Evolutionary conservation across 495 filamentous ascomycete genomes (phyloP).

Genomic region (Bombardia bombarda): DNA sequence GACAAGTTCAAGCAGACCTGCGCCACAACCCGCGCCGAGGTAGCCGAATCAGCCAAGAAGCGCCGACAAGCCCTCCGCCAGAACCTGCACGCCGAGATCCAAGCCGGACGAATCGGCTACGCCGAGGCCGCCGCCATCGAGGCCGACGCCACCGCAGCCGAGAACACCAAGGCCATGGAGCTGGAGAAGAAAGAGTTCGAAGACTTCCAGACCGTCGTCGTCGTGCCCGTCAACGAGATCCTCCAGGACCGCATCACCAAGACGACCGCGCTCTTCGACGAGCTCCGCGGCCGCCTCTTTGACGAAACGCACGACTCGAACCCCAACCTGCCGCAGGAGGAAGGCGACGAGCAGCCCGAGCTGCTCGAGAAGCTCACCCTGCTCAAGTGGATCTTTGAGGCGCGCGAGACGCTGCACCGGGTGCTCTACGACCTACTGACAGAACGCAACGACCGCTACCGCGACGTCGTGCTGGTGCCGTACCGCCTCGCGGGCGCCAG

Average conservation of each 20-base stretch:
- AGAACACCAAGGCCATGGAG: constrained; percentile 55
- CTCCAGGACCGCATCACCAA: constrained; percentile 55
- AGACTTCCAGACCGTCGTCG: constrained; percentile 62
- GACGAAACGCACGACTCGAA: constrained; percentile 62
- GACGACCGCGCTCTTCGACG: constrained; percentile 59
- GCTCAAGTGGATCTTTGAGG: constrained; percentile 96
- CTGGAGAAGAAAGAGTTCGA: constrained; percentile 67
- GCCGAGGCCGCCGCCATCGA: constrained; percentile 66
- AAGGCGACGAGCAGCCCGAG: constrained; percentile 92
- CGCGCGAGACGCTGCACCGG: constrained; percentile 75
- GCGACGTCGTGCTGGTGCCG: constrained; percentile 68
- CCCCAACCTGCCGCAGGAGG: constrained; percentile 80
- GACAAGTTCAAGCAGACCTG: constrained; percentile 44
- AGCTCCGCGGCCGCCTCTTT: constrained; percentile 62
- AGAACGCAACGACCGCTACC: constrained; percentile 79
- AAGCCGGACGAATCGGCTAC: constrained; percentile 66
- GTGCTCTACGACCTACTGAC: constrained; percentile 76
- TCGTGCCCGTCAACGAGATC: constrained; percentile 69
- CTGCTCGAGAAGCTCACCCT: constrained; percentile 88
- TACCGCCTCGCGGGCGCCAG: constrained; percentile 60
- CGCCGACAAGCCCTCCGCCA: constrained; percentile 35
- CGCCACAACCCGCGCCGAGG: constrained; percentile 35
- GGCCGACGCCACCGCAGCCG: constrained; percentile 57
- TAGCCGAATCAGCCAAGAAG: constrained; percentile 31
- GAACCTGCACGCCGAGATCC: constrained; percentile 67